These are phyloP conservation scores for Symbiodinium natans DNA, from an alignment of 73 alveolate genomes.

Conservation along the genomic window DNA sequence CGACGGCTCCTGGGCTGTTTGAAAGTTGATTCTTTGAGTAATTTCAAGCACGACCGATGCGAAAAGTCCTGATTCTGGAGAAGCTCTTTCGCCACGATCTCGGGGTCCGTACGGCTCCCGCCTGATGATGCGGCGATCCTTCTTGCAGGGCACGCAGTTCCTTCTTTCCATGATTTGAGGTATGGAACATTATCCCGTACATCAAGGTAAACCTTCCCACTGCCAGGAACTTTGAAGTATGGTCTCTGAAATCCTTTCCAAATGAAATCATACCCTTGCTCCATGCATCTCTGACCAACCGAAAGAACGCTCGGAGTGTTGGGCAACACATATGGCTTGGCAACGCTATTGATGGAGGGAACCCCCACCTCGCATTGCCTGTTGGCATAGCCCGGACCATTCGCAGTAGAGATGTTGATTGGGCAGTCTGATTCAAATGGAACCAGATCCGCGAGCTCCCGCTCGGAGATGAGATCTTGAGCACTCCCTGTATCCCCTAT, in stretches of 20 bases:
- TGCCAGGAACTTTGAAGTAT: neutral
- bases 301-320: neutral
- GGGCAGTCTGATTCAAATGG: no score
- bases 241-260: neutral
- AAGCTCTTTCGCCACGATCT: neutral
- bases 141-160: neutral
- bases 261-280: neutral
- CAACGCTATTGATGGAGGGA: neutral
- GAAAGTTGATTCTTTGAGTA: neutral
- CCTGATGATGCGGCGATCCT: neutral
- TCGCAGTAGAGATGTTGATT: neutral
- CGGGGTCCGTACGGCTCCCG: neutral
- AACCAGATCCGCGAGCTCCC: no score
- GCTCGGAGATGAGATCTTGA: no score
- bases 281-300: neutral
- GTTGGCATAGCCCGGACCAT: neutral
- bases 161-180: neutral
- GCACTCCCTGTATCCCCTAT: no score
- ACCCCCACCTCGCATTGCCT: neutral
- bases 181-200: neutral
- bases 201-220: neutral
- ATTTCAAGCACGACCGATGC: neutral
- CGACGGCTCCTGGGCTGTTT: neutral
- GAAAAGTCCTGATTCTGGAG: neutral
- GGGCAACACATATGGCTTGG: neutral